Base-by-base conservation (phyloP, 2,329 filamentous ascomycete genomes). In the Alternaria longipes region DNA sequence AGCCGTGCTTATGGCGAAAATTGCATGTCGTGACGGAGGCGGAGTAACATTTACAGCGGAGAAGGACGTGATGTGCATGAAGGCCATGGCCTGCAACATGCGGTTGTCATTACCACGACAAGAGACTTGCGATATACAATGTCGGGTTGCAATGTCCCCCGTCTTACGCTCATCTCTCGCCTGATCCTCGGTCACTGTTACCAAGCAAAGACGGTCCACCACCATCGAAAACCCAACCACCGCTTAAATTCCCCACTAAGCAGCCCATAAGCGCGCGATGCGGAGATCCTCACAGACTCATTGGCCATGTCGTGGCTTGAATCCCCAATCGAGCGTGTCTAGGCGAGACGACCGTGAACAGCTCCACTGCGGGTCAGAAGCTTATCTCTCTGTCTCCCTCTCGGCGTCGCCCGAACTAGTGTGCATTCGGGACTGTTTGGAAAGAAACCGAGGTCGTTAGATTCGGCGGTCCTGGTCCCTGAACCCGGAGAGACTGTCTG, bases 331-430 rank as follows among this genome's bases (percentile, higher is more conserved):
- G 28, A 59, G 54, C 45, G 36, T 40, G 47, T 56, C 34, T 53
- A 60, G 60, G 54, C 63, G 59, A 60, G 32, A 57, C 49, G 32
- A 34, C 50, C 26, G 50, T 26, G 30, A 49, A 41, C 42, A 54
- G 51, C 46, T 60, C 64, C 59, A 66, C 62, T 60, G 40, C 60
- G 54, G 63, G 54, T 50, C 26, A 59, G 57, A 59, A 36, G 53
- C 46, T 56, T 56, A 56, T 58, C 54, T 61, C 54, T 53, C 38
- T 41, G 8, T 20, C 18, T 41, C 9, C 38, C 18, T 7, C n/a
- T 60, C 47, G 42, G 53, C 18, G 41, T 47, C 20, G 28, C 58
- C 49, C 54, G 54, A 56, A 28, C 28, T 49, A 49, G 45, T 36
- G 12, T 7, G 32, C 16, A 22, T n/a, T 14, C 28, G 28, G 28